Evolutionary conservation across 1,284 basidiomycete species (phyloP).

Genomic region (Somion occarium): DNA sequence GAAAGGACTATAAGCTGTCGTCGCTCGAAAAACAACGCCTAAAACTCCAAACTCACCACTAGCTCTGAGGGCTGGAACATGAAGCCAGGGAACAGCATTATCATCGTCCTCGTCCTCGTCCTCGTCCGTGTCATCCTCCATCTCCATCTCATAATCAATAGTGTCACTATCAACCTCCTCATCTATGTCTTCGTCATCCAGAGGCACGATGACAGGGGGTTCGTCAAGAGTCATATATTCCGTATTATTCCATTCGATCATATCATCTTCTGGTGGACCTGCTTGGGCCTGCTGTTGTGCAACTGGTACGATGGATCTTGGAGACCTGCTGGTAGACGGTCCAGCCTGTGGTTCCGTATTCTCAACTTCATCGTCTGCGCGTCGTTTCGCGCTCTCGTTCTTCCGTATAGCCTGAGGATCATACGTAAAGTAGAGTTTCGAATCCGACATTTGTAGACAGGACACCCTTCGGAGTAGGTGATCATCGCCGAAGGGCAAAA

Average conservation of each 20-base stretch:
- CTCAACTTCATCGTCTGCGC: too few relatives aligned
- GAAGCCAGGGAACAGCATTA: conserved; percentile 3
- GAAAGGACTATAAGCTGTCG: too few relatives aligned
- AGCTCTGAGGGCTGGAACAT: background rate
- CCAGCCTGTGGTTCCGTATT: too few relatives aligned
- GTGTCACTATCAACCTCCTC: background rate
- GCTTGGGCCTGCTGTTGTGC: too few relatives aligned
- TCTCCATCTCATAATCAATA: background rate
- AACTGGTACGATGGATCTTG: too few relatives aligned
- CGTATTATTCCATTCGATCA: background rate
- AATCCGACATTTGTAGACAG: conserved; percentile 55
- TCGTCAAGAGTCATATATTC: background rate
- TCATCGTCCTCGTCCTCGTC: conserved; percentile 9
- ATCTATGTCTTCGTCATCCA: background rate
- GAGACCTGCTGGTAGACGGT: too few relatives aligned
- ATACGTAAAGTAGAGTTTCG: conserved; percentile 24
- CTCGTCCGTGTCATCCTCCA: conserved; percentile 8
- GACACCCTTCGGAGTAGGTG: conserved; percentile 33
- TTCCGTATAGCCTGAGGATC: conserved; percentile 12
- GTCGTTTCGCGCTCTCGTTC: too few relatives aligned
- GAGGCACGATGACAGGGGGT: background rate
- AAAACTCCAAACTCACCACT: background rate
- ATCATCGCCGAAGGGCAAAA: conserved; percentile 35
- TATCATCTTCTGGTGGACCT: too few relatives aligned
- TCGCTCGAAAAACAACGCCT: background rate